Percentiles rank a stretch among this genome's conserved stretches.
These are phyloP conservation scores for Tillandsia leiboldiana DNA, from an alignment of 176 grass and related monocot genomes.

Conservation along the genomic window DNA sequence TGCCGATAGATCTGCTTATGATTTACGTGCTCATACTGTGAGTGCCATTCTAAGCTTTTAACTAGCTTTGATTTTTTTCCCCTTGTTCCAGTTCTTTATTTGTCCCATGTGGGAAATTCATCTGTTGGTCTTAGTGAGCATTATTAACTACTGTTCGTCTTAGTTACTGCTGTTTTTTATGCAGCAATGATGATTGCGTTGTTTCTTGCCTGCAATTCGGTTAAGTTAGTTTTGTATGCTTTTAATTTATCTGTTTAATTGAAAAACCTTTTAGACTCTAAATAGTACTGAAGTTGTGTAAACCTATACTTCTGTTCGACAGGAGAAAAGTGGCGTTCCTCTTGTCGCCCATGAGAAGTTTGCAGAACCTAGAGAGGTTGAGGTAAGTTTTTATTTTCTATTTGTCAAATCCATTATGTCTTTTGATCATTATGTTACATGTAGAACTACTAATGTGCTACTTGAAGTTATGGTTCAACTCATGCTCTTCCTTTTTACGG, in stretches of 20 bases:
- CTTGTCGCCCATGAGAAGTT: slow-evolving; percentile 72
- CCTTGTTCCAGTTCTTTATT: neutral
- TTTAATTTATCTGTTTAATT: neutral
- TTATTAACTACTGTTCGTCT: too few species aligned
- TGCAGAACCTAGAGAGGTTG: slow-evolving; percentile 59
- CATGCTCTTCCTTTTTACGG: neutral
- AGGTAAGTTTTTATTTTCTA: slow-evolving; percentile 33
- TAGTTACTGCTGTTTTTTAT: too few species aligned
- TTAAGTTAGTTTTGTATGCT: too few species aligned
- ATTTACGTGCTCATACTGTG: slow-evolving; percentile 69
- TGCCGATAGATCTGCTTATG: slow-evolving; percentile 82
- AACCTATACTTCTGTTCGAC: slow-evolving; percentile 15
- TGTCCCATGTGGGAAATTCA: neutral
- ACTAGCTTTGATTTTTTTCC: neutral
- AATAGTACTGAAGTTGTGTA: neutral
- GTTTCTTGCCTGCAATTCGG: too few species aligned
- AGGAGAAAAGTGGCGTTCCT: slow-evolving; percentile 70
- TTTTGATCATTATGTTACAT: slow-evolving; percentile 1
- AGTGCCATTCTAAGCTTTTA: neutral
- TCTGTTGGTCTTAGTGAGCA: neutral
- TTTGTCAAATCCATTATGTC: slow-evolving; percentile 1
- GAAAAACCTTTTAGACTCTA: neutral
- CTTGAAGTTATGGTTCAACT: neutral
- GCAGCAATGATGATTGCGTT: too few species aligned
- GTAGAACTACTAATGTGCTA: neutral